A percentile compares a stretch with the other conserved stretches of the same genome.
phyloP scores from a whole-genome alignment of 164 flowering plant genomes.

The Houttuynia cordata region DNA sequence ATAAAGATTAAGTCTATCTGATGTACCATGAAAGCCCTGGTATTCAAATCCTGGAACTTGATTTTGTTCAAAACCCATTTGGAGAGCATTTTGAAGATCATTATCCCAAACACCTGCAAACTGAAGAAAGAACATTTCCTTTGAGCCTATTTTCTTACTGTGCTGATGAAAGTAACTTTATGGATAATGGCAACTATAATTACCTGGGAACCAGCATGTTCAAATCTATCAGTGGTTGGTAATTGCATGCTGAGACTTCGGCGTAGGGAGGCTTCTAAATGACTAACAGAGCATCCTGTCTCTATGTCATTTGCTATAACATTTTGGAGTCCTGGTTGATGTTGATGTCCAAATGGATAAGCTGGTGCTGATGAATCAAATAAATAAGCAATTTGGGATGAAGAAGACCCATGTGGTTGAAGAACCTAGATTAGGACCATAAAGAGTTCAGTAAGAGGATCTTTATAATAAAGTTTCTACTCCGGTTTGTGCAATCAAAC shows the following conservation, averaged over 20 bases:
- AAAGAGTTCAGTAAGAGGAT: constrained; percentile 1
- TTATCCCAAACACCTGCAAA: constrained; percentile 54
- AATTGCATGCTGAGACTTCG: constrained; percentile 30
- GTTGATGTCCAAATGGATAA: constrained; percentile 36
- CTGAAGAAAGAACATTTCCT: constrained; percentile 20
- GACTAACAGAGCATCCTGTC: constrained; percentile 23
- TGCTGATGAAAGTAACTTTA: background rate
- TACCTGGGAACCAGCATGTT: constrained; percentile 50
- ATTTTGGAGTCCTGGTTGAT: constrained; percentile 26
- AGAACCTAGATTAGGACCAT: constrained; percentile 27
- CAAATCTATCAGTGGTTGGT: constrained; percentile 33
- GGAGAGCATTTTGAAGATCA: constrained; percentile 79
- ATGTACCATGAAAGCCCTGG: constrained; percentile 28
- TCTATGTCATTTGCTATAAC: constrained; percentile 23
- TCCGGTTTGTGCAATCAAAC: background rate
- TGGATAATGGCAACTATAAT: background rate
- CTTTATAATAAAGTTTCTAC: background rate
- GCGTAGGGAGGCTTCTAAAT: constrained; percentile 23
- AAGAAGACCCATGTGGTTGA: constrained; percentile 41
- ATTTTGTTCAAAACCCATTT: constrained; percentile 70
- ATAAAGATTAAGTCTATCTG: background rate
- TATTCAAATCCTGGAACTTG: constrained; percentile 12
- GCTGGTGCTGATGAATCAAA: constrained; percentile 32
- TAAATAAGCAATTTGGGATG: constrained; percentile 26
- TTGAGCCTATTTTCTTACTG: background rate